Conservation (phyloP, 352 stramenopile genomes). For the Phytophthora macrochlamydospora region DNA sequence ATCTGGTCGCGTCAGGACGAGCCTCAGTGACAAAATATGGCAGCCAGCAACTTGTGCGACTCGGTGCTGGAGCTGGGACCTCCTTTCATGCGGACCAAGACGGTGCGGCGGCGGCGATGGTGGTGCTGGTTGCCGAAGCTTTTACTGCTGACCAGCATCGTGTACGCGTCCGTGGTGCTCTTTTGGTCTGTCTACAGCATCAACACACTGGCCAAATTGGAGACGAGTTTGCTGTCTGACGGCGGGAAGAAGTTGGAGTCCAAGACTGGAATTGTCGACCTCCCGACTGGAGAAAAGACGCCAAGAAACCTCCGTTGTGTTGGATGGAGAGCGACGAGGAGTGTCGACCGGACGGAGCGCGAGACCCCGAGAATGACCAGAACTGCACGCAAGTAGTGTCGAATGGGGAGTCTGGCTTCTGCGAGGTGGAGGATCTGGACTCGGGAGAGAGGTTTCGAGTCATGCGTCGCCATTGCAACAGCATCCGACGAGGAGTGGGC, state of each 20-base stretch:
- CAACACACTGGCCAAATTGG: constrained; percentile 11
- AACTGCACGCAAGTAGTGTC: constrained; percentile 21
- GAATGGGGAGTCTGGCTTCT: constrained; percentile 43
- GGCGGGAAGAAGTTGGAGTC: too few species aligned
- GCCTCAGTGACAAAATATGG: background rate
- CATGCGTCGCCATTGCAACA: constrained; percentile 38
- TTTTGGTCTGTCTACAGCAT: constrained; percentile 24
- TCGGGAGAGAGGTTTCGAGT: constrained; percentile 29
- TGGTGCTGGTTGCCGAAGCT: constrained; percentile 1
- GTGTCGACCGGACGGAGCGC: constrained; percentile 17
- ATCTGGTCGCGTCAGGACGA: background rate
- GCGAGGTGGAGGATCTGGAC: constrained; percentile 26
- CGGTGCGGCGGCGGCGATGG: background rate
- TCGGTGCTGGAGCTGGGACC: background rate
- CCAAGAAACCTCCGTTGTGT: constrained; percentile 19
- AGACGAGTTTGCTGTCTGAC: constrained; percentile 2
- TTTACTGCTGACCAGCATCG: constrained; percentile 11
- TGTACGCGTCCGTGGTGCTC: constrained; percentile 23
- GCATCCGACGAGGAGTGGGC: constrained; percentile 16
- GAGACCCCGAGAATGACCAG: constrained; percentile 8
- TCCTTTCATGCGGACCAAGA: background rate
- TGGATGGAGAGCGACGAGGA: constrained; percentile 16
- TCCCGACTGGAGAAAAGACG: constrained; percentile 4
- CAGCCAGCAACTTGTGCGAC: too few species aligned
- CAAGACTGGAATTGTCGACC: too few species aligned